Conservation (phyloP, 169 alveolate genomes). For the Babesia divergens region DNA sequence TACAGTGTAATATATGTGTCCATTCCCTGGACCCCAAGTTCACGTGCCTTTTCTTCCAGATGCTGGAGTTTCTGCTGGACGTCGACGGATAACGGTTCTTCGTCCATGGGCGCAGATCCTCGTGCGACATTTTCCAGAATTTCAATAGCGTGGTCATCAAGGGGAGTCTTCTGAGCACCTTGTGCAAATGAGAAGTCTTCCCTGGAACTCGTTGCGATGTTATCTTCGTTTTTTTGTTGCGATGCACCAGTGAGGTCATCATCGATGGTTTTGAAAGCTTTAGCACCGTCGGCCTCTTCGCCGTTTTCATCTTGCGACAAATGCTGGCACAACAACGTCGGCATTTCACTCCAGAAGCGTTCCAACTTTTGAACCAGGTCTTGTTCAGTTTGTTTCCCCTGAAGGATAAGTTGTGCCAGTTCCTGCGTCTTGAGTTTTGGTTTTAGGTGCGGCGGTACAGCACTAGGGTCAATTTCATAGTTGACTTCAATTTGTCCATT, state of each 20-base stretch:
- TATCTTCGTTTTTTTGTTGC: too few relatives aligned
- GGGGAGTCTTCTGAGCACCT: not conserved
- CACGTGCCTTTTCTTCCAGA: conserved; percentile 28
- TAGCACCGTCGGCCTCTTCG: not conserved
- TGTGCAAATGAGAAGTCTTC: not conserved
- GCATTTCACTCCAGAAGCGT: conserved; percentile 50
- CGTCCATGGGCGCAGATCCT: too few relatives aligned
- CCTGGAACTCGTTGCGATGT: not conserved
- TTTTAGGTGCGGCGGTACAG: conserved; percentile 28
- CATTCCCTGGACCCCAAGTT: conserved; percentile 56
- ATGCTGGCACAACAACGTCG: conserved; percentile 41
- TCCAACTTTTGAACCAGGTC: conserved; percentile 48
- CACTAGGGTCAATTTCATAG: conserved; percentile 31
- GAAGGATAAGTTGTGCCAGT: conserved; percentile 50
- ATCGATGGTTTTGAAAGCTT: too few relatives aligned
- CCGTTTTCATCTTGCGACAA: not conserved
- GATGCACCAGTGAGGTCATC: not conserved
- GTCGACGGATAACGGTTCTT: not conserved
- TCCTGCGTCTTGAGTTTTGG: conserved; percentile 64
- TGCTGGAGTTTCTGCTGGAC: conserved; percentile 17
- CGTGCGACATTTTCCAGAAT: not conserved
- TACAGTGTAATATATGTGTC: conserved; percentile 44
- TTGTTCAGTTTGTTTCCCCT: conserved; percentile 55
- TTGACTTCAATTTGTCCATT: conserved; percentile 60
- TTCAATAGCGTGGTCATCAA: conserved; percentile 2